Percentiles rank a stretch among this genome's conserved stretches.
Conservation (phyloP, 2,329 filamentous ascomycete species). For the Geosmithia flava region DNA sequence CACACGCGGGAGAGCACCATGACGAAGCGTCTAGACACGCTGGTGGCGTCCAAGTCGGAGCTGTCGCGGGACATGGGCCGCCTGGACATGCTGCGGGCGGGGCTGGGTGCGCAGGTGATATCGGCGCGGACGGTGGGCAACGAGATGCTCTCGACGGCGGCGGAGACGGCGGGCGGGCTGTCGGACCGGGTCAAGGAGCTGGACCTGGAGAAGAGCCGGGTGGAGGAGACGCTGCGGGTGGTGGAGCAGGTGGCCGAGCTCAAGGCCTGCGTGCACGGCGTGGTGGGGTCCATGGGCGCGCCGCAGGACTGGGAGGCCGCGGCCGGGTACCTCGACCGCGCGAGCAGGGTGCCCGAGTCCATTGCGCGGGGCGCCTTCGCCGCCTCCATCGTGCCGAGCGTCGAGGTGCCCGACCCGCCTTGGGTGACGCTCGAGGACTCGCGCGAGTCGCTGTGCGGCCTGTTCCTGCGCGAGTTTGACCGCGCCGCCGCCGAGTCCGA, state of each 20-base stretch:
- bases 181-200: slow-evolving; percentile 78
- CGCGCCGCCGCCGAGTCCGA: slow-evolving; percentile 81
- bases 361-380: slow-evolving; percentile 81
- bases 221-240: slow-evolving; percentile 80
- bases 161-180: slow-evolving; percentile 73
- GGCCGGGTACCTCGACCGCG: slow-evolving; percentile 76
- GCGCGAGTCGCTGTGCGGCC: slow-evolving; percentile 74
- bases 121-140: slow-evolving; percentile 74
- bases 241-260: slow-evolving; percentile 96
- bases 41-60: slow-evolving; percentile 75
- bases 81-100: slow-evolving; percentile 78
- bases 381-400: slow-evolving; percentile 82
- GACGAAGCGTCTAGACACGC: slow-evolving; percentile 59
- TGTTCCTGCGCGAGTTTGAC: slow-evolving; percentile 93
- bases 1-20: slow-evolving; percentile 65
- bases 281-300: slow-evolving; percentile 91
- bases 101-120: slow-evolving; percentile 76
- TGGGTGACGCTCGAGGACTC: slow-evolving; percentile 77
- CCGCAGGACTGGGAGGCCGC: slow-evolving; percentile 98
- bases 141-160: slow-evolving; percentile 80
- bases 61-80: slow-evolving; percentile 77
- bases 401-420: slow-evolving; percentile 88
- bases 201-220: slow-evolving; percentile 81
- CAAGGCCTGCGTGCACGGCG: slow-evolving; percentile 89
- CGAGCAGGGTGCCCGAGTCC: slow-evolving; percentile 65